Base-by-base conservation (phyloP, 768 basidiomycete genomes). In the Ephemerocybe angulata region DNA sequence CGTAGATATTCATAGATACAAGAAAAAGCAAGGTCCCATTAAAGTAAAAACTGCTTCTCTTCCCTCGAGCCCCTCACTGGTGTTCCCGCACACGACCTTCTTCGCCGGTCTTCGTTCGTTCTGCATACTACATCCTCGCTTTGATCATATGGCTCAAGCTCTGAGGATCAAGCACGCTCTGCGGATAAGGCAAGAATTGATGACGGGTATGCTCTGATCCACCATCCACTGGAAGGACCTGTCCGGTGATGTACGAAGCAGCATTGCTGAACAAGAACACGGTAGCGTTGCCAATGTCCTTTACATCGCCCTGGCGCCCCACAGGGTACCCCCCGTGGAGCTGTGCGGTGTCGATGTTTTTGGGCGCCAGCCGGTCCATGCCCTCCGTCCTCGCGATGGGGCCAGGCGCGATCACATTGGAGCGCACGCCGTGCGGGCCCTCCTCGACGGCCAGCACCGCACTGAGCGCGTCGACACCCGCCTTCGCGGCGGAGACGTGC, bases 401-500 rank as follows among this genome's bases (percentile, higher is more conserved):
- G 3, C 94, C 89, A 4, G 92, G 91, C 3, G 90, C 80, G 61
- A 93, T 85, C 44, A 90, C 84, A 62, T 93, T 97, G 17, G 91
- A 90, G 43, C 95, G 85, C 19, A 98, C 85, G n/a, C 96, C 96
- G 61, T 84, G 81, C 3, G 95, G 96, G 1, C 95, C 96, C 72
- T 96, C 94, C 72, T 98, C 95, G 12, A 96, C 82, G 1, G 95
- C 93, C 25, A 98, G 71, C 2, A 91, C 93, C 1, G 80, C 78
- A 52, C 90, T 91, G 4, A 94, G 76, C 0, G 94, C 93, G 65
- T 99, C 95, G 31, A 98, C 84, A 17, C 81, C 96, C 0, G 96
- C 94, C 70, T 98, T 99, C 22, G 95, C 95, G 8, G 94, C 91
- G 12, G 91, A 92, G 12, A 96, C 93, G 63, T 98, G 96, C 7